Evolutionary conservation across 129 eudicot species (phyloP).

Genomic region (Lactuca saligna): DNA sequence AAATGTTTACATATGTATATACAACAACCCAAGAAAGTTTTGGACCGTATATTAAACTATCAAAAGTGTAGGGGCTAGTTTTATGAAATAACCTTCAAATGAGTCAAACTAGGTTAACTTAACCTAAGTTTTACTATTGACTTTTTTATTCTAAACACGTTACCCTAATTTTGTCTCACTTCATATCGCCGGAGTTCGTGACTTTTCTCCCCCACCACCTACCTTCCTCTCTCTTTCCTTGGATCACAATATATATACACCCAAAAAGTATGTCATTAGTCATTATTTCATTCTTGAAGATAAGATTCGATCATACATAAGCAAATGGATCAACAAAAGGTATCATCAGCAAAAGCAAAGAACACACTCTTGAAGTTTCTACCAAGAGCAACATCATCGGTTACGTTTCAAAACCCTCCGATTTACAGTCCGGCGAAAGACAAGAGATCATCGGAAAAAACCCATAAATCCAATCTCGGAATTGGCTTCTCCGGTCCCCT

Average conservation of each 20-base stretch:
- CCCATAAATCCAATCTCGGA: slow-evolving; percentile 41
- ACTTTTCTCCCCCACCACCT: slow-evolving; percentile 7
- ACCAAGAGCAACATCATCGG: slow-evolving; percentile 53
- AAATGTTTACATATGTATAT: background rate
- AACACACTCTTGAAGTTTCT: slow-evolving; percentile 55
- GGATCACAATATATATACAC: background rate
- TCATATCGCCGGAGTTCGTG: background rate
- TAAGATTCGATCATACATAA: background rate
- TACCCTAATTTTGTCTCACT: slow-evolving; percentile 17
- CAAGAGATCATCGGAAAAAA: slow-evolving; percentile 25
- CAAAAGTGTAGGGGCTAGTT: background rate
- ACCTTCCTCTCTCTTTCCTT: slow-evolving; percentile 21
- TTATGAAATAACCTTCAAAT: slow-evolving; percentile 5
- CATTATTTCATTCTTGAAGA: slow-evolving; percentile 10
- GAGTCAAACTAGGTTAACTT: slow-evolving; percentile 20
- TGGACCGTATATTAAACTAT: background rate
- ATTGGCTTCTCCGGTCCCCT: slow-evolving; percentile 63
- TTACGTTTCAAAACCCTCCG: slow-evolving; percentile 48
- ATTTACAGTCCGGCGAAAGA: slow-evolving; percentile 51
- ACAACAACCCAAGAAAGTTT: background rate
- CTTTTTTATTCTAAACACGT: slow-evolving; percentile 10
- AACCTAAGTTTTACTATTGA: slow-evolving; percentile 17
- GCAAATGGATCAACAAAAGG: slow-evolving; percentile 37
- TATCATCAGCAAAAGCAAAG: slow-evolving; percentile 40
- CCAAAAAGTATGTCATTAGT: background rate